These are phyloP conservation scores for Zelopaecilomyces penicillatus DNA, from an alignment of 2,329 filamentous ascomycete genomes.

Conservation along the genomic window DNA sequence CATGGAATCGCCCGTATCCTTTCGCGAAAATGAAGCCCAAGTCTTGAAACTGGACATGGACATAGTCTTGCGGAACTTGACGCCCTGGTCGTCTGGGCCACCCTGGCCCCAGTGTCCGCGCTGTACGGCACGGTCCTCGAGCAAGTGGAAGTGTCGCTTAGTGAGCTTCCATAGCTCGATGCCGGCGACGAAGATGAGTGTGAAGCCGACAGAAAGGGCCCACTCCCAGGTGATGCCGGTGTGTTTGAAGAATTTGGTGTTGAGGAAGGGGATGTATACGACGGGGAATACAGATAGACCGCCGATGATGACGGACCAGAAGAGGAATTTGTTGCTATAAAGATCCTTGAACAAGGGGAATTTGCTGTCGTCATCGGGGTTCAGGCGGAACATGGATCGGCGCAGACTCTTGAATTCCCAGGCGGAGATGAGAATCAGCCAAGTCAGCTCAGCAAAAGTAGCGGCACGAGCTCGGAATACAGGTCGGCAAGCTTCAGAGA, in stretches of 20 bases:
- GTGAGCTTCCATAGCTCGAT: conserved; percentile 64
- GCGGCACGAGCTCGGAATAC: conserved; percentile 65
- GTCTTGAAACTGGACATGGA: conserved; percentile 45
- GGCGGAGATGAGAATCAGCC: conserved; percentile 64
- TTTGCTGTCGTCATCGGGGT: conserved; percentile 40
- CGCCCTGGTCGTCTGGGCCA: conserved; percentile 36
- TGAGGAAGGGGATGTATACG: conserved; percentile 66
- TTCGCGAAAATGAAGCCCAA: conserved; percentile 35
- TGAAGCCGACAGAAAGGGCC: conserved; percentile 57
- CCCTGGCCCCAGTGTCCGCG: conserved; percentile 46
- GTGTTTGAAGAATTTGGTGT: conserved; percentile 65
- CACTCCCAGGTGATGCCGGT: conserved; percentile 66
- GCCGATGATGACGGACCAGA: conserved; percentile 56
- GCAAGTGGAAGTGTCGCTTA: conserved; percentile 49
- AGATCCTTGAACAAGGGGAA: conserved; percentile 54
- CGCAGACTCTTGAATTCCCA: conserved; percentile 72
- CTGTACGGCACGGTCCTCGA: conserved; percentile 44
- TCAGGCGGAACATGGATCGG: conserved; percentile 61
- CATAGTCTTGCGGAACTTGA: conserved; percentile 39
- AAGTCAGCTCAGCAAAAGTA: conserved; percentile 65
- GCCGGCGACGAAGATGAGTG: conserved; percentile 55
- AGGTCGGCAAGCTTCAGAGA: conserved; percentile 44
- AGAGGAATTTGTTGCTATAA: conserved; percentile 62
- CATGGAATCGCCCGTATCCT: conserved; percentile 30
- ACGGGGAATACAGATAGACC: conserved; percentile 56